Evolutionary conservation across 345 rosid species (phyloP).

Genomic region (Euclidium syriacum): DNA sequence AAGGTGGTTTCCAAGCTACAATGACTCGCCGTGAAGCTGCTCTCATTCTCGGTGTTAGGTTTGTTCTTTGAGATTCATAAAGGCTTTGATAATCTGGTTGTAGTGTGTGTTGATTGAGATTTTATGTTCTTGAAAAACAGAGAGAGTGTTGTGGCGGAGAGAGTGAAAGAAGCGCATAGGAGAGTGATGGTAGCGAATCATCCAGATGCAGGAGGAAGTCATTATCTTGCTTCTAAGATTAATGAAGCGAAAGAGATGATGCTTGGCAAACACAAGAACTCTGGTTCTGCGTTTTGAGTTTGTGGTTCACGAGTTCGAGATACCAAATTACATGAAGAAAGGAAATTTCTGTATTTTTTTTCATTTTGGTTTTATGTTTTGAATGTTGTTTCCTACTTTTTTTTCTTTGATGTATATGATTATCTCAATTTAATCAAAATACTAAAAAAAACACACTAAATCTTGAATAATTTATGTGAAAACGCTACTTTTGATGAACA

Average conservation of each 20-base stretch:
- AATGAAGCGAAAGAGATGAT: conserved; percentile 84
- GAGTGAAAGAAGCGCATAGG: conserved; percentile 85
- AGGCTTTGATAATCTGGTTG: background rate
- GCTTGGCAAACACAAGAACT: conserved; percentile 61
- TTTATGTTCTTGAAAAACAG: conserved; percentile 27
- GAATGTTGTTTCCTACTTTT: too few species aligned
- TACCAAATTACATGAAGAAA: too few species aligned
- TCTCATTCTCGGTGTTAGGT: conserved; percentile 85
- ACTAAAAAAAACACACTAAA: too few species aligned
- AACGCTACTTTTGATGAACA: too few species aligned
- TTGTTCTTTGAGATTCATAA: background rate
- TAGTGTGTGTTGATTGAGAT: background rate
- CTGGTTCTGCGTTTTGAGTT: conserved; percentile 64
- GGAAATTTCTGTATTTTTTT: background rate
- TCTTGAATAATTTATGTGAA: too few species aligned
- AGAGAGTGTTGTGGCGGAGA: conserved; percentile 58
- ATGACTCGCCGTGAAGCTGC: conserved; percentile 90
- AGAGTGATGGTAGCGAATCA: conserved; percentile 91
- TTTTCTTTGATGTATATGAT: too few species aligned
- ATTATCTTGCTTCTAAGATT: conserved; percentile 82
- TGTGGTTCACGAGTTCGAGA: background rate
- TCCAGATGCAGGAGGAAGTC: conserved; percentile 90
- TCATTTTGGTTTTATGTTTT: background rate
- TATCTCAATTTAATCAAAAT: too few species aligned
- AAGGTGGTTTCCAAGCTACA: conserved; percentile 72